Conservation (phyloP, 2,329 filamentous ascomycete genomes). For the Massarina eburnea region DNA sequence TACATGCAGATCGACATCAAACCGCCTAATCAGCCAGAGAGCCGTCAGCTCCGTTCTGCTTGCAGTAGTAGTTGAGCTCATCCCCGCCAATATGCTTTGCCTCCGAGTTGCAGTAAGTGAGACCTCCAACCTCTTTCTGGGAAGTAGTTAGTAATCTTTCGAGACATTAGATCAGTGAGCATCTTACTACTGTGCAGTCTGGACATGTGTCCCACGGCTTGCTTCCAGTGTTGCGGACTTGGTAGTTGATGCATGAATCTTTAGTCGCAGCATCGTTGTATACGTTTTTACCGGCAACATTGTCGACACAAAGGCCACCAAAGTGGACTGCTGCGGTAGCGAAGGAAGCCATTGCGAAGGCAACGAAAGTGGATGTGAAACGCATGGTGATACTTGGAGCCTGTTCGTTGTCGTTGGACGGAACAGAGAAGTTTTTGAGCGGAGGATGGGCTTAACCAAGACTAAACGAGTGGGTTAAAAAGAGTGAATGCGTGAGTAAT, state of each 20-base stretch:
- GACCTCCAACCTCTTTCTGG: constrained; percentile 10
- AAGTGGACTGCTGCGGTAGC: constrained; percentile 23
- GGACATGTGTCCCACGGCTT: constrained; percentile 31
- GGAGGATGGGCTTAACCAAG: neutral
- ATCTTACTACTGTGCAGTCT: constrained; percentile 27
- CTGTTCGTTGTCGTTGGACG: neutral
- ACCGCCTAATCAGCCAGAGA: constrained; percentile 5
- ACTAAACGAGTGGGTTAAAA: neutral
- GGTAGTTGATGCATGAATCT: constrained; percentile 22
- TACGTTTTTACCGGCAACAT: constrained; percentile 16
- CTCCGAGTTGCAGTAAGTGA: constrained; percentile 24
- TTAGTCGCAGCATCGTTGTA: constrained; percentile 27
- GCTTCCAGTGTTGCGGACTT: constrained; percentile 26
- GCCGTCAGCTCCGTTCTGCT: constrained; percentile 17
- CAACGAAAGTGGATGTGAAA: constrained; percentile 13
- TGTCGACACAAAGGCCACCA: constrained; percentile 22
- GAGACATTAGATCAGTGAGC: neutral
- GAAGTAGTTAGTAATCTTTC: neutral
- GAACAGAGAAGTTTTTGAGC: neutral
- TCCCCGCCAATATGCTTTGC: constrained; percentile 32
- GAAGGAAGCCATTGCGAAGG: constrained; percentile 13
- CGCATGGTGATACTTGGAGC: constrained; percentile 18
- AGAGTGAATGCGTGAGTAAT: neutral
- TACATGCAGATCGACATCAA: neutral
- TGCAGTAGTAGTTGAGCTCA: constrained; percentile 31